Percentiles rank a stretch among this genome's conserved stretches.
Evolutionary conservation across 257 asterid genomes (phyloP).

Genomic region (Solanum clarkiae): DNA sequence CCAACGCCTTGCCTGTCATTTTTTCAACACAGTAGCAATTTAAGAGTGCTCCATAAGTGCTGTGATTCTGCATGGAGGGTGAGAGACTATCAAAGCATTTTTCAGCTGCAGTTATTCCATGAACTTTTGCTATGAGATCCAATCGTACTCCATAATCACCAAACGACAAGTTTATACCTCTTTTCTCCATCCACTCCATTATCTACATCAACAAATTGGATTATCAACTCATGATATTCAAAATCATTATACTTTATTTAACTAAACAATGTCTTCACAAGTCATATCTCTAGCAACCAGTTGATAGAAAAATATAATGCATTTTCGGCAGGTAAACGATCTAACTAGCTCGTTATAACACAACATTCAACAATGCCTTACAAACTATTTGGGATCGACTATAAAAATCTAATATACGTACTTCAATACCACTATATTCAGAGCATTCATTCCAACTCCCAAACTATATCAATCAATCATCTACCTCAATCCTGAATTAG

Average conservation of each 20-base stretch:
- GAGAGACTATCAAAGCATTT: slow-evolving; percentile 40
- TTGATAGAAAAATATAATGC: neutral
- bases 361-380: neutral
- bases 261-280: neutral
- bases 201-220: slow-evolving; percentile 30
- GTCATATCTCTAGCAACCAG: neutral
- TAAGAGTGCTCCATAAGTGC: slow-evolving; percentile 57
- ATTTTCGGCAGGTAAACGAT: neutral
- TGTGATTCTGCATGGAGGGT: slow-evolving; percentile 21
- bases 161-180: slow-evolving; percentile 27
- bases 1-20: slow-evolving; percentile 46
- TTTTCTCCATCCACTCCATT: slow-evolving; percentile 70
- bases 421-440: neutral
- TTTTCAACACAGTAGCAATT: slow-evolving; percentile 58
- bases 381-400: neutral
- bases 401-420: neutral
- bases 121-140: slow-evolving; percentile 49
- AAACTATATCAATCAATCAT: neutral
- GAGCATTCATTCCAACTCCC: neutral
- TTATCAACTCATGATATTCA: neutral
- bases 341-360: neutral
- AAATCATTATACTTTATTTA: neutral
- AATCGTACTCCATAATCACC: slow-evolving; percentile 36
- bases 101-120: slow-evolving; percentile 68
- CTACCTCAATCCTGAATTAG: neutral